These are phyloP conservation scores for Mallotus repandus DNA, from an alignment of 441 rosid species.

Conservation along the genomic window DNA sequence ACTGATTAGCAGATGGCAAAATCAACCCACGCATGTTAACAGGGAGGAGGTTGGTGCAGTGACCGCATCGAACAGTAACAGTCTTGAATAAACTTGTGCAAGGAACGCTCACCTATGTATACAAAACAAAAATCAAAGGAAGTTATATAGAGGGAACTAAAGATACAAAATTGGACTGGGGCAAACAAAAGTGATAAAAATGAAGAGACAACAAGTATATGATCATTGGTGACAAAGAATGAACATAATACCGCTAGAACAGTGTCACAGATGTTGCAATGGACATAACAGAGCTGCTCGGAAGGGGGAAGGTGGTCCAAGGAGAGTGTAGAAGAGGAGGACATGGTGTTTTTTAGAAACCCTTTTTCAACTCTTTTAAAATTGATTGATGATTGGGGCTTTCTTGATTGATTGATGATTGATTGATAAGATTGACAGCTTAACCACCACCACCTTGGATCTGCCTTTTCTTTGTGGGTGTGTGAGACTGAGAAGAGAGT, in stretches of 20 bases:
- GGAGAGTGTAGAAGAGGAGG: slow-evolving; percentile 72
- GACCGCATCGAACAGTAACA: slow-evolving; percentile 92
- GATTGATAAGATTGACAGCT: slow-evolving; percentile 51
- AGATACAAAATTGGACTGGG: not conserved
- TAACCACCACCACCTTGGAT: slow-evolving; percentile 46
- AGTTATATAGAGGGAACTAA: not conserved
- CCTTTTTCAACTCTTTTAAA: slow-evolving; percentile 26
- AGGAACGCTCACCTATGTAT: slow-evolving; percentile 83
- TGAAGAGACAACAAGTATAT: too few relatives aligned
- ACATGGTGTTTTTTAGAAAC: slow-evolving; percentile 40
- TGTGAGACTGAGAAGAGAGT: slow-evolving; percentile 9
- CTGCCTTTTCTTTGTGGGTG: slow-evolving; percentile 31
- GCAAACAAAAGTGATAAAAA: not conserved
- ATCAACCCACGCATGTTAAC: slow-evolving; percentile 57
- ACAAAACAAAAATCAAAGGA: not conserved
- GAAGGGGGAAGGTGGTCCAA: slow-evolving; percentile 92
- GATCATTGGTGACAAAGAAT: too few relatives aligned
- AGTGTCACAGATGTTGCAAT: slow-evolving; percentile 86
- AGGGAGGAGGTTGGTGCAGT: slow-evolving; percentile 82
- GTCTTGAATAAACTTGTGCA: slow-evolving; percentile 89
- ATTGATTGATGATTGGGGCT: slow-evolving; percentile 36
- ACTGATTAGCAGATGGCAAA: slow-evolving; percentile 47
- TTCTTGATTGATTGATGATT: slow-evolving; percentile 60
- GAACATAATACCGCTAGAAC: slow-evolving; percentile 65
- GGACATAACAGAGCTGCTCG: slow-evolving; percentile 97